A percentile compares a stretch with the other conserved stretches of the same genome.
Conservation (phyloP, 192 early-diverging fungal genomes). For the Backusella westeae region DNA sequence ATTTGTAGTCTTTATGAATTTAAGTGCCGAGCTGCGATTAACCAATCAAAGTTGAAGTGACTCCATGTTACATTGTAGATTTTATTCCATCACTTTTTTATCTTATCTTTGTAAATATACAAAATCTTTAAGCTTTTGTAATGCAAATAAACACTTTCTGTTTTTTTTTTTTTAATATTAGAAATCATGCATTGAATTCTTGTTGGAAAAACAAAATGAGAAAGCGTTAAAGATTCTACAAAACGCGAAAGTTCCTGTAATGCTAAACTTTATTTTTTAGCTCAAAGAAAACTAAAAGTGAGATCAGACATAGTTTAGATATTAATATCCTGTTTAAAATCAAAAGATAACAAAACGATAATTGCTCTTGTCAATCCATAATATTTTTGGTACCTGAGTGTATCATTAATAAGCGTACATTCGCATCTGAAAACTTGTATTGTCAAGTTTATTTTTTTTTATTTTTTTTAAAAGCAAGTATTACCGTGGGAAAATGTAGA, state of each 20-base stretch:
- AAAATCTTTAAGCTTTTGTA: not conserved
- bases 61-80: not conserved
- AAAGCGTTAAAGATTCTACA: not conserved
- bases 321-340: not conserved
- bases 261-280: not conserved
- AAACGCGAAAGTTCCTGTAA: not conserved
- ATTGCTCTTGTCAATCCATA: not conserved
- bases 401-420: not conserved
- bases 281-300: not conserved
- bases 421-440: too few relatives aligned
- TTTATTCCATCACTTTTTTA: constrained; percentile 1
- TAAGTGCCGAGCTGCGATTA: not conserved
- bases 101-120: not conserved
- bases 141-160: not conserved
- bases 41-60: not conserved
- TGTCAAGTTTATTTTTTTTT: too few relatives aligned
- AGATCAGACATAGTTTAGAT: not conserved
- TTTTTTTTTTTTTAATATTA: not conserved
- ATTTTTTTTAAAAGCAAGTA: too few relatives aligned
- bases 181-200: not conserved
- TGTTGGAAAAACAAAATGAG: not conserved
- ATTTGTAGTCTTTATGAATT: not conserved
- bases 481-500: too few relatives aligned
- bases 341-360: not conserved
- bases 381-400: not conserved